Evolutionary conservation across 768 basidiomycete genomes (phyloP).

Genomic region (Calocera viscosa): DNA sequence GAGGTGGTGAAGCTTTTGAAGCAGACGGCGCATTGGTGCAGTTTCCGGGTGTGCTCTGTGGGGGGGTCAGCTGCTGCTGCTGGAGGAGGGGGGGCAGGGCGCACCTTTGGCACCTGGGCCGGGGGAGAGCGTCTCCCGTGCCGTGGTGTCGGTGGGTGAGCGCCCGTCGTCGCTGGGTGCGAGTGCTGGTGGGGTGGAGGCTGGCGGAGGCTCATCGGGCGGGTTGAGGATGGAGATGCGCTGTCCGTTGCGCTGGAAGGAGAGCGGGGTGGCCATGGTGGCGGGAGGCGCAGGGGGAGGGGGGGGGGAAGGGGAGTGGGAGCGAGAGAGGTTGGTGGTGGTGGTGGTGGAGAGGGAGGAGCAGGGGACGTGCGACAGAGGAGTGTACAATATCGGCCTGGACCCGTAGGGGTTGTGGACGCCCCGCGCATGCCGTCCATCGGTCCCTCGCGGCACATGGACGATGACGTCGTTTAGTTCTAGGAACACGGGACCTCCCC

Average conservation of each 20-base stretch:
- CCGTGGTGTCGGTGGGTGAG: neutral
- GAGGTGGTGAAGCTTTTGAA: neutral
- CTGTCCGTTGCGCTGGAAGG: conserved; percentile 1
- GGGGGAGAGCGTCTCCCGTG: neutral
- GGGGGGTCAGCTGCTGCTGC: neutral
- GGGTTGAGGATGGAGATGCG: conserved; percentile 5
- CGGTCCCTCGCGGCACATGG: too few relatives aligned
- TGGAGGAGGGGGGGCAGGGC: neutral
- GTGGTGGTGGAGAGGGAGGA: too few relatives aligned
- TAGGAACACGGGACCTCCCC: too few relatives aligned
- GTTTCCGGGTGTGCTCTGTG: neutral
- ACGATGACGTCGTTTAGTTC: too few relatives aligned
- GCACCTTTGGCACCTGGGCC: neutral
- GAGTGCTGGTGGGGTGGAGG: neutral
- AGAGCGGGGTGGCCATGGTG: neutral
- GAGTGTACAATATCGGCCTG: too few relatives aligned
- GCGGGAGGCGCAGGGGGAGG: neutral
- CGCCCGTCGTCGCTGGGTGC: neutral
- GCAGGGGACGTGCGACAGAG: neutral
- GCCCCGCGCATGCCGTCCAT: too few relatives aligned
- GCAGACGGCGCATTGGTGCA: neutral
- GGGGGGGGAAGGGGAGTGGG: neutral
- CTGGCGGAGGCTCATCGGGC: neutral
- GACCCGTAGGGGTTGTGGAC: too few relatives aligned
- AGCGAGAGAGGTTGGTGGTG: neutral